phyloP scores from a whole-genome alignment of 2,329 filamentous ascomycete genomes.

The Scleromitrula shiraiana region DNA sequence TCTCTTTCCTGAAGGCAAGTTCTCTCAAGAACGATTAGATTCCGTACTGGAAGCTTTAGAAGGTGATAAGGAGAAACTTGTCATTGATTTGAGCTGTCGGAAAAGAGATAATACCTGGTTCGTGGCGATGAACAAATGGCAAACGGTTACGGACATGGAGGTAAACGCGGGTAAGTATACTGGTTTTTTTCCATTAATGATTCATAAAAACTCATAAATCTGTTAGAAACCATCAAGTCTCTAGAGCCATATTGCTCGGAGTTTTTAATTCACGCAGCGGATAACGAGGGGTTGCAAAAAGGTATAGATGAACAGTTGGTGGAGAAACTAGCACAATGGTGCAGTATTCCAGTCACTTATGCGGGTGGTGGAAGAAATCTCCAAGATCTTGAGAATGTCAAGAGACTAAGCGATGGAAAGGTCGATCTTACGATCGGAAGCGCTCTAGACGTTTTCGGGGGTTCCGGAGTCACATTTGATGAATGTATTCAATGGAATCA shows the following conservation, averaged over 20 bases:
- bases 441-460: slow-evolving; percentile 92
- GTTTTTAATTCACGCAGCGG: slow-evolving; percentile 93
- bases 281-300: slow-evolving; percentile 88
- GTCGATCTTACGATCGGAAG: slow-evolving; percentile 95
- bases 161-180: slow-evolving; percentile 65
- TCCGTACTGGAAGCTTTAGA: slow-evolving; percentile 65
- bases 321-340: slow-evolving; percentile 70
- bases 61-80: slow-evolving; percentile 70
- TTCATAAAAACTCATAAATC: slow-evolving; percentile 10
- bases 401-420: slow-evolving; percentile 66
- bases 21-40: slow-evolving; percentile 69
- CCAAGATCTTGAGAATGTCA: slow-evolving; percentile 75
- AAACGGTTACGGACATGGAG: slow-evolving; percentile 94
- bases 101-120: slow-evolving; percentile 70
- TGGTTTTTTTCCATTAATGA: neutral
- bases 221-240: slow-evolving; percentile 64
- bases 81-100: slow-evolving; percentile 92
- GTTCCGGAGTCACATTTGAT: slow-evolving; percentile 74
- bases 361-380: slow-evolving; percentile 84
- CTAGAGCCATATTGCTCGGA: slow-evolving; percentile 92
- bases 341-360: slow-evolving; percentile 88
- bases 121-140: slow-evolving; percentile 99
- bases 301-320: slow-evolving; percentile 88
- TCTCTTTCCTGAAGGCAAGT: slow-evolving; percentile 77
- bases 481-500: slow-evolving; percentile 87